Conservation (phyloP, 805 yeast species). For the Ogataea allantospora region DNA sequence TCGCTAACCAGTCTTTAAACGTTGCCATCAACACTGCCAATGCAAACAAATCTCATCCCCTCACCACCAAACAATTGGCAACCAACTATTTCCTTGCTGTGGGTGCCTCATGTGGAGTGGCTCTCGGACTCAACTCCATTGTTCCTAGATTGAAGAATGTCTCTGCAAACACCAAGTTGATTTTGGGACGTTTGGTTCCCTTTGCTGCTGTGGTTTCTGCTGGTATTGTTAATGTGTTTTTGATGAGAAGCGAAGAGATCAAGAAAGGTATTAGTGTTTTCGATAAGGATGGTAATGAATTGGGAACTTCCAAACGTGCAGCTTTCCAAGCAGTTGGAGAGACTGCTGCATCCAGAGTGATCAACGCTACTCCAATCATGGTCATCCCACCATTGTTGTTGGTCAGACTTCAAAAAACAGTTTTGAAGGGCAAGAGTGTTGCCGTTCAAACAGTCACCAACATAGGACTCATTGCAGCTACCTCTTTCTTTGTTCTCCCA, state of each 20-base stretch:
- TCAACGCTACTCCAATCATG: constrained; percentile 97
- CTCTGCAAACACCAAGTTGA: constrained; percentile 64
- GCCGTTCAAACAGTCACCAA: constrained; percentile 69
- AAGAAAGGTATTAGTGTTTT: constrained; percentile 76
- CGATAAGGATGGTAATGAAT: constrained; percentile 60
- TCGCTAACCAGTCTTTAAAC: constrained; percentile 93
- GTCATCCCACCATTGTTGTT: constrained; percentile 88
- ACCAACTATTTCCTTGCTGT: constrained; percentile 87
- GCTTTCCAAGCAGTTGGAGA: constrained; percentile 94
- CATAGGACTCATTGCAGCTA: constrained; percentile 78
- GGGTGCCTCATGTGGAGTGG: constrained; percentile 91
- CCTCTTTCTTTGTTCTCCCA: constrained; percentile 86
- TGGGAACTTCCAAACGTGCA: constrained; percentile 78
- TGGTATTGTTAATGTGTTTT: constrained; percentile 91
- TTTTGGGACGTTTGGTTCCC: constrained; percentile 87
- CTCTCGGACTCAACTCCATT: constrained; percentile 83
- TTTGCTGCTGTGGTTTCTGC: constrained; percentile 99
- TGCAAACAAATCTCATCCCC: constrained; percentile 91
- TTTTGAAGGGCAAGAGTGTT: constrained; percentile 66
- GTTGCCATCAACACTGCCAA: constrained; percentile 97
- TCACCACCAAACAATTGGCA: constrained; percentile 72
- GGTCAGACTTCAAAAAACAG: constrained; percentile 69
- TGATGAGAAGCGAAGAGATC: constrained; percentile 95
- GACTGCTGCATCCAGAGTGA: constrained; percentile 92
- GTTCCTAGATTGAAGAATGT: constrained; percentile 81